Base-by-base conservation (phyloP, 148 eudicot genomes). In the Persicaria maculosa region DNA sequence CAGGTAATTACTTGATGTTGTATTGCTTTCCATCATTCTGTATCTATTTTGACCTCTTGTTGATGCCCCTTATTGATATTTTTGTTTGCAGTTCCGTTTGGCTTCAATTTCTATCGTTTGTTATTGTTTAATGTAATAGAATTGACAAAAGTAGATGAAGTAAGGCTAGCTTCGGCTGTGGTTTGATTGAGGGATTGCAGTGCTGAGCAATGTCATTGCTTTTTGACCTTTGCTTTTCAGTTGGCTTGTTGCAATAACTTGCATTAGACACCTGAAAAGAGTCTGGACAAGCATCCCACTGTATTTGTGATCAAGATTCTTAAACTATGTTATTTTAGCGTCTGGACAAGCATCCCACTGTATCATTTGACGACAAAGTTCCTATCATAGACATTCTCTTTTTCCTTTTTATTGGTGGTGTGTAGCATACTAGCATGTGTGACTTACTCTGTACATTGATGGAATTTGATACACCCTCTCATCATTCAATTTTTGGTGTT, bases 1-100 rank as follows among this genome's bases (percentile, higher is more conserved):
- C 97, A 92, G 97, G 99, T 93, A 50, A 25, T 22, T 22, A 8
- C 67, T 59, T 59, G 43, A 59, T 59, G 40, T 31, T 31, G 40
- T 31, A 31, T 31, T 31, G 40, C 1, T 31, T 31, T 31, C 40
- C 40, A 31, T 31, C 40, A 31, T 31, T 31, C 40, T 31, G 40
- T 31, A 31, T 31, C 40, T 31, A 1, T 31, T 31, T 31, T 31
- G 40, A 31, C 40, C 40, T 31, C 40, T 31, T 31, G 40, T 31
- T 31, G 40, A 31, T 31, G 14, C 15, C 6, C 43, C 22, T 59
- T 59, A 25, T 7, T 4, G 40, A 10, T 59, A 22, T 14, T 59
- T 31, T 7, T 57, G 62, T 17, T 57, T 57, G 10, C 62, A 17
- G 62, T 57, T 57, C 25, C 40, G 25, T 59, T 59, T 25, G 40